phyloP scores from a whole-genome alignment of 2,329 filamentous ascomycete genomes.

The Stagonosporopsis tanaceti region DNA sequence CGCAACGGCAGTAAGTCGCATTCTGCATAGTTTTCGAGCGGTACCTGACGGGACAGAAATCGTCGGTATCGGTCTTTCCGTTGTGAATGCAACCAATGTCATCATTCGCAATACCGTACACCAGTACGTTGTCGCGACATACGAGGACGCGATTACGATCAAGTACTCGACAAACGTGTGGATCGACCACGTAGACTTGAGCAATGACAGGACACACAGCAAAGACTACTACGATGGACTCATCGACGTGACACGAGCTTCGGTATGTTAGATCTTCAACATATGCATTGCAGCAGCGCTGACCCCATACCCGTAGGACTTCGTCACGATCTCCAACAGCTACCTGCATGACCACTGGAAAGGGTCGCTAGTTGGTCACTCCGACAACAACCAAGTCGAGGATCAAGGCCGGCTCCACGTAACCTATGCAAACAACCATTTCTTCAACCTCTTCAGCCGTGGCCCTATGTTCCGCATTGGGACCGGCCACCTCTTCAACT shows the following conservation, averaged over 20 bases:
- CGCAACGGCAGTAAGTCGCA: slow-evolving; percentile 18
- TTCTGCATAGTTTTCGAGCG: not conserved
- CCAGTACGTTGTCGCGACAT: slow-evolving; percentile 49
- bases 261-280: not conserved
- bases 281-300: not conserved
- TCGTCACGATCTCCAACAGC: slow-evolving; percentile 61
- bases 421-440: slow-evolving; percentile 72
- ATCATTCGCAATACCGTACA: slow-evolving; percentile 63
- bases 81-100: slow-evolving; percentile 58
- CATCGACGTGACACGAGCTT: slow-evolving; percentile 66
- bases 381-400: slow-evolving; percentile 62
- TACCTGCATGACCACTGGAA: slow-evolving; percentile 66
- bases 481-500: slow-evolving; percentile 66
- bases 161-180: slow-evolving; percentile 61
- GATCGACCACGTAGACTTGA: slow-evolving; percentile 72
- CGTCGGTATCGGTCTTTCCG: slow-evolving; percentile 53
- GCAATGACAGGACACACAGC: slow-evolving; percentile 62
- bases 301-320: slow-evolving; percentile 52
- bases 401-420: slow-evolving; percentile 67
- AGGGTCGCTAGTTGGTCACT: slow-evolving; percentile 64
- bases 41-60: slow-evolving; percentile 35
- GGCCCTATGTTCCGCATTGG: slow-evolving; percentile 69
- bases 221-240: slow-evolving; percentile 75
- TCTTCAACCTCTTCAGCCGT: slow-evolving; percentile 68
- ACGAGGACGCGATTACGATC: slow-evolving; percentile 59